Evolutionary conservation across 441 rosid species (phyloP).

Genomic region (Populus tomentosa): DNA sequence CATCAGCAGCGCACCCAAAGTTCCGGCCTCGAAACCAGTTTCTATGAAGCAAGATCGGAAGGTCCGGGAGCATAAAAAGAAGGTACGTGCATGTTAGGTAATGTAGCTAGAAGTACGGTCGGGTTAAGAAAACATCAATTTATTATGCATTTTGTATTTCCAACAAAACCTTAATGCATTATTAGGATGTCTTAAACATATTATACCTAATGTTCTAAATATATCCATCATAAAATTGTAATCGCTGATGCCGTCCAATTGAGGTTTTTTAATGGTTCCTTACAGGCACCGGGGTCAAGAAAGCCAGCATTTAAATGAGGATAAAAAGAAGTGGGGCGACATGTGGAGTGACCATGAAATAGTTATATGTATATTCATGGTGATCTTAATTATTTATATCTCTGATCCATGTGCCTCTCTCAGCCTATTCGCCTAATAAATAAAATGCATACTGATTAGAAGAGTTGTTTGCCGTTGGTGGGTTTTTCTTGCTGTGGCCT

Average conservation of each 20-base stretch:
- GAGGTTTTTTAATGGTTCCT: not conserved
- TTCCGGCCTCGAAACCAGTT: constrained; percentile 31
- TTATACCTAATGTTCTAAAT: not conserved
- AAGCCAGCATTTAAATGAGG: constrained; percentile 18
- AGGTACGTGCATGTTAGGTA: constrained; percentile 14
- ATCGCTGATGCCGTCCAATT: not conserved
- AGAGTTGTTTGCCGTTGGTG: not conserved
- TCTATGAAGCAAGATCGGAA: constrained; percentile 35
- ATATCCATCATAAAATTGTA: not conserved
- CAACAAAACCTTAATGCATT: not conserved
- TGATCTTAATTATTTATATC: not conserved
- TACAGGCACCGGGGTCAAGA: constrained; percentile 7
- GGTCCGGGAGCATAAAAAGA: constrained; percentile 39
- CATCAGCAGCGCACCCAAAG: constrained; percentile 19
- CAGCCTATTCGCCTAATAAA: not conserved
- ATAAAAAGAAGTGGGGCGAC: not conserved
- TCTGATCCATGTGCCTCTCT: not conserved
- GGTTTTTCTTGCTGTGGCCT: not conserved
- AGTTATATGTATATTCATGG: not conserved
- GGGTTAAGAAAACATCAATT: not conserved
- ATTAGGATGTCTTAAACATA: not conserved
- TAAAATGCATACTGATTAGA: not conserved
- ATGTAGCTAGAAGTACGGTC: not conserved
- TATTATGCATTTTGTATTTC: not conserved
- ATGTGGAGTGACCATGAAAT: constrained; percentile 9